Evolutionary conservation across 495 filamentous ascomycete species (phyloP), one percentile per base, ranked within the genome.

Genomic region (Aspergillus mulundensis): DNA sequence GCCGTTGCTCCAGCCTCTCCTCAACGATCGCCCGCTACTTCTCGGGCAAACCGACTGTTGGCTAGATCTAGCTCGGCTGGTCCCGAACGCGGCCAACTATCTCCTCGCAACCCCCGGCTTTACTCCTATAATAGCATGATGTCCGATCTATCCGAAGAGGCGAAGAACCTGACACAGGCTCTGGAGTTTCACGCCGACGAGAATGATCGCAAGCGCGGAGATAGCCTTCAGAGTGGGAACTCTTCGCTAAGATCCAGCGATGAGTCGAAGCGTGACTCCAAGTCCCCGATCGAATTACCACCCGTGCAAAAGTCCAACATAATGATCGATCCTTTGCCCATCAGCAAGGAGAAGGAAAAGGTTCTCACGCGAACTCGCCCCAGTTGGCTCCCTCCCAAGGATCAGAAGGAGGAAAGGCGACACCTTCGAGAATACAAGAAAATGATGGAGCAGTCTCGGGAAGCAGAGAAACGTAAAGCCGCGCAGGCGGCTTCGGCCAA

Each of bases 261-360:
- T 25, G 76, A 84, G 19, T 72, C 81, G 6, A 87, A 87, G 54
- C 77, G 82, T 8, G 73, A 78, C 14, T 73, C 76, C 12, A 80
- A 78, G 44, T 82, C 80, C 8, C 61, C 65, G 5, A 70, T 82
- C 23, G 85, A 91, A 53, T 76, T 97, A 7, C 94, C 94, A 4
- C 94, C 91, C 14, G 67, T 96, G 16, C 85, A 89, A 51, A 87
- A 88, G 56, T 87, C 87, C 15, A 93, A 96, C 65, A 86, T 95
- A 46, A 93, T 97, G 88, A 95, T 97, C 56, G 94, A 98, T 68
- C 94, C 94, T 7, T 72, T 98, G 54, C 95, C 93, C 1, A 86
- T 95, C 34, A 96, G 92, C 62, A 95, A 91, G 72, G 94, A 98
- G 76, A 98, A 98, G 71, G 91, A 96, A 61, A 90, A 88, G 39